Evolutionary conservation across 441 rosid species (phyloP), one percentile per base, ranked within the genome.

Genomic region (Pelargonium myrrhifolium): DNA sequence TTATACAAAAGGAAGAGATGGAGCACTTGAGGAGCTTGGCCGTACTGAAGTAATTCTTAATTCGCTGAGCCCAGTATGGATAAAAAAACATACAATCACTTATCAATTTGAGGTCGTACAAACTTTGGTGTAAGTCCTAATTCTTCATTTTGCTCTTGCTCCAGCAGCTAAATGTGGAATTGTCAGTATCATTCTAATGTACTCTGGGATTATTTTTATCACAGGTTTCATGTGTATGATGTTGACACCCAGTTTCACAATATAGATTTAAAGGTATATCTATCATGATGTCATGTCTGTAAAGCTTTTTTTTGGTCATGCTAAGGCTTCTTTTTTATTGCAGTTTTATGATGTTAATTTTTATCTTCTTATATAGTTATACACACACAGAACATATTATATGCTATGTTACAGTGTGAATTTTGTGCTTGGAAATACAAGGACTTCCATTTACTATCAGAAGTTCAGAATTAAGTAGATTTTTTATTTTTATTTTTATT

Each of bases 11-110:
- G 87, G 76, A 78, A 84, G 78, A 78, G 96, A 93, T 75, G 97
- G 96, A 70, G 20, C 76, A 65, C 73, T 81, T 65, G 65, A 76
- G 12, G 98, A 93, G 77, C 76, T 79, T 69, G 85, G 79, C 64
- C 91, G 97, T 28, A 83, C 88, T 58, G 98, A 93, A 82, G 96
- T 90, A 60, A 77, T 93, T 77, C 82, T 80, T 69, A 90, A 90
- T 83, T 89, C 97, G 58, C 80, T 90, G 78, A 83, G 80, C 65
- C 97, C 96, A 68, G 76, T 84, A 15, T 93, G 93, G 93, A 89
- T 93, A 66, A 67, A 67, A 70, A 90, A 89, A 58, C 68, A 80
- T 70, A 77, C 79, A 0, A 69, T 83, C 59, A 56, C 73, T 55
- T 93, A 72, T 68, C 89, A 93, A 35, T 93, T 93, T 75, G 95